Base-by-base conservation (phyloP, 2,329 filamentous ascomycete genomes). In the Cordyceps pruinosa region DNA sequence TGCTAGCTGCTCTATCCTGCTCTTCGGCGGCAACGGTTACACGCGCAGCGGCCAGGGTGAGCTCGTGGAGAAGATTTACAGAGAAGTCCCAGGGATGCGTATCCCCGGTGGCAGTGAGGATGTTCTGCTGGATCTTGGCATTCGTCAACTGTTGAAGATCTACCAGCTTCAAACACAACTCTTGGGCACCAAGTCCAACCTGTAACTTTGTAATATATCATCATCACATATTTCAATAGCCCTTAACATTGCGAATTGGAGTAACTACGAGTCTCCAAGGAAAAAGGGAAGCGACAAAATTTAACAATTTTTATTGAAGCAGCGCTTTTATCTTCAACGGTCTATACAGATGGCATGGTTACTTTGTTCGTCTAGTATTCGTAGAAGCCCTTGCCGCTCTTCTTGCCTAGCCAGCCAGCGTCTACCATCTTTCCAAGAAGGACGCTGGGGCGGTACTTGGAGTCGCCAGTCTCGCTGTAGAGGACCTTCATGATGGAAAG, bases 351-450 rank as follows among this genome's bases (percentile, higher is more conserved):
- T 46, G 44, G 28, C 32, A 23, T 35, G 12, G n/a, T 6, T 35
- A 5, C 23, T 12, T 35, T 19, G 13, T 9, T 30, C 4, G 37
- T 56, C 69, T 72, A 90, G 71, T 96, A 96, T 58, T 94, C 88
- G 68, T 96, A 96, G 71, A 97, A 97, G 2, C 94, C 94, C 75
- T 94, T 97, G 25, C 93, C 92, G 65, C 84, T 89, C 84, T 99
- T 99, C 85, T 96, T 97, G 21, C 94, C 94, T 61, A 97, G 68
- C 94, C 94, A 99, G 2, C 94, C 94, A 19, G 94, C 94, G 78
- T 96, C 91, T 2, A 99, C 94, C 91, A 97, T 97, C 74, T 96
- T 96, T 68, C 84, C 82, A 63, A 99, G 73, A 63, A 97, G 74
- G 23, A 96, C 89, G 48, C 89, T 88, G 2, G 94, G 93, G 46